Base-by-base conservation (phyloP, 352 stramenopile genomes). In the Globisporangium echinulatum region DNA sequence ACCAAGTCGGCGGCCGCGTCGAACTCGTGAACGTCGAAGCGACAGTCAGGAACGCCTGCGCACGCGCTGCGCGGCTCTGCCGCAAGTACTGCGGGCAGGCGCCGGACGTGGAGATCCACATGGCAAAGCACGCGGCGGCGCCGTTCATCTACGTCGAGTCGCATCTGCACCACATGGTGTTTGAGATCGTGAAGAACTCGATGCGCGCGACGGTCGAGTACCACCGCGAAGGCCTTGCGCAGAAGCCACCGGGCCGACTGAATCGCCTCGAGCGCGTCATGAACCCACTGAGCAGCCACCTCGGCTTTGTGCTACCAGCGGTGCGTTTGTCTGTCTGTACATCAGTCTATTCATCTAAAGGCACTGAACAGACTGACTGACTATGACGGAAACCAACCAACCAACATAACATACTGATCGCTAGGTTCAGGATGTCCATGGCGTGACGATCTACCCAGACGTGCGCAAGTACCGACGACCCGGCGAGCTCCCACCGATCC, bases 121-220 rank as follows among this genome's bases (percentile, higher is more conserved):
- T 75, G 25, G 76, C 74, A 4, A 69, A 68, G 5, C 88, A 80
- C 56, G 58, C 71, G 14, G 63, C 65, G 25, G 73, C 77, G n/a
- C 82, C 81, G 33, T 83, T 93, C 61, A 90, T 88, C 58, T 93
- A 93, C 68, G 73, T 93, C 48, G 69, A 85, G 46, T 91, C 81
- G 43, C 84, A 93, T 52, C 64, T 93, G 56, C 84, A 93, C 49
- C 84, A 93, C 72, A 93, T 93, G 82, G 77, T 98, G 56, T 96
- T 99, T 58, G 97, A 99, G 75, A 71, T 99, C 5, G 73, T 99
- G 39, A 99, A 99, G 75, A 99, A 99, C 71, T 88, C 87, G 39
- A 99, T 99, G 96, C 83, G 96, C 50, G 97, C 97, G 7, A 99
- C 97, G 2, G 83, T 98, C 36, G 96, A 99, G 71, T 84, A 90